A percentile compares a stretch with the other conserved stretches of the same genome.
Conservation (phyloP, 768 basidiomycete species). For the Cystoderma amianthinum region DNA sequence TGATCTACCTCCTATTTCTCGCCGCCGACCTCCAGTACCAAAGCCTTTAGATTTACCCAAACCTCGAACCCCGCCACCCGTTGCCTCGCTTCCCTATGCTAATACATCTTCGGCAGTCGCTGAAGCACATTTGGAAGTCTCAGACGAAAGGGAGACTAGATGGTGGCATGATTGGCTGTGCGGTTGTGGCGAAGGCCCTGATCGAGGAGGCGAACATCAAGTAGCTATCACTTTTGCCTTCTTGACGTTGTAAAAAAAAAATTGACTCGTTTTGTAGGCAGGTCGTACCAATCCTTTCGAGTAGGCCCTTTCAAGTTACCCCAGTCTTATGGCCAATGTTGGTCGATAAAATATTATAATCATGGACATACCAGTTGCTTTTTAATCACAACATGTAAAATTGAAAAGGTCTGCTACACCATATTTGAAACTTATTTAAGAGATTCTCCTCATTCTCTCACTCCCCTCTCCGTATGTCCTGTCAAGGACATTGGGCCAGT, state of each 20-base stretch:
- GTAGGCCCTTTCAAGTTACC: constrained; percentile 13
- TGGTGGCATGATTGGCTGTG: constrained; percentile 91
- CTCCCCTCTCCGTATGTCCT: too few relatives aligned
- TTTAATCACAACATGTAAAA: not conserved
- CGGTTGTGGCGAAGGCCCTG: constrained; percentile 69
- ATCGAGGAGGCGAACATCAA: constrained; percentile 69
- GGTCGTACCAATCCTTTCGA: constrained; percentile 68
- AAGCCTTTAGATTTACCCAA: constrained; percentile 55
- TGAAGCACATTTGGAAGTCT: not conserved
- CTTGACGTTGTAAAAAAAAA: not conserved
- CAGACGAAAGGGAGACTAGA: constrained; percentile 30
- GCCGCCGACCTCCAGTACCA: constrained; percentile 33
- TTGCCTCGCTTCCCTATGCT: constrained; percentile 15
- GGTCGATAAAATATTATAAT: constrained; percentile 4
- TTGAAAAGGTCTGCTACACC: not conserved
- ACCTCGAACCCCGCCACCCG: constrained; percentile 42
- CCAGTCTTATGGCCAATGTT: not conserved
- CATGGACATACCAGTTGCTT: constrained; percentile 2
- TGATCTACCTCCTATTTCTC: constrained; percentile 10
- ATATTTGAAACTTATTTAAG: too few relatives aligned
- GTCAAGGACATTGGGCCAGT: constrained; percentile 9
- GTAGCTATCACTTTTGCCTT: constrained; percentile 27
- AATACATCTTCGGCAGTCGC: constrained; percentile 11
- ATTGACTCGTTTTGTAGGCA: constrained; percentile 34
- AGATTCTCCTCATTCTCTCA: too few relatives aligned